Conservation (phyloP, 2,329 filamentous ascomycete genomes). For the Teratosphaeria zuluensis region DNA sequence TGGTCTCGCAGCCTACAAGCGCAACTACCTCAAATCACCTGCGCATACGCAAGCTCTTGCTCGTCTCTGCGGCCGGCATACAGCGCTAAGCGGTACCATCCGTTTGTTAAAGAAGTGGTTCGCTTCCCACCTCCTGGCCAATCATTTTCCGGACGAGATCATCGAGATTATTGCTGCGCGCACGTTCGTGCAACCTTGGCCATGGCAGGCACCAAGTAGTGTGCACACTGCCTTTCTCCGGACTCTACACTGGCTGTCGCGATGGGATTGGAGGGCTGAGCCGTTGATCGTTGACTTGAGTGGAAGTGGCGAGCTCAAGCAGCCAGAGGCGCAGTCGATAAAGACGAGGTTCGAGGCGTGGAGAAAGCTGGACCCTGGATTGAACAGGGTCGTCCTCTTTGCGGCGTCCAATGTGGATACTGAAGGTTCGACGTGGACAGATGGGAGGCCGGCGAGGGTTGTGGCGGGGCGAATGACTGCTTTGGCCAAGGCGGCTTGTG, state of each 20-base stretch:
- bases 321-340: slow-evolving; percentile 52
- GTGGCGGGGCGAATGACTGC: slow-evolving; percentile 74
- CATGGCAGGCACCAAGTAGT: slow-evolving; percentile 70
- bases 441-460: slow-evolving; percentile 65
- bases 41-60: slow-evolving; percentile 73
- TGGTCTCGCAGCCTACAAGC: slow-evolving; percentile 61
- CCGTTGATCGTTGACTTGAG: slow-evolving; percentile 69
- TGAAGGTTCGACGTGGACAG: slow-evolving; percentile 72
- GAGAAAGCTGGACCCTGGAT: slow-evolving; percentile 77
- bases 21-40: slow-evolving; percentile 61
- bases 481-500: slow-evolving; percentile 66
- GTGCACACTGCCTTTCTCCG: slow-evolving; percentile 71
- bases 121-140: slow-evolving; percentile 65
- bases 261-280: slow-evolving; percentile 85
- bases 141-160: slow-evolving; percentile 68
- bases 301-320: slow-evolving; percentile 43
- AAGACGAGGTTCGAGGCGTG: slow-evolving; percentile 67
- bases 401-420: slow-evolving; percentile 69
- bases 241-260: slow-evolving; percentile 66
- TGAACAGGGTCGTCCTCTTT: slow-evolving; percentile 76
- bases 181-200: slow-evolving; percentile 70
- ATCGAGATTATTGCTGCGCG: slow-evolving; percentile 74
- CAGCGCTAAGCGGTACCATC: slow-evolving; percentile 70
- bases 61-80: slow-evolving; percentile 70
- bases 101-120: slow-evolving; percentile 88